Evolutionary conservation across 495 filamentous ascomycete species (phyloP), one percentile per base, ranked within the genome.

Genomic region (Neurospora sp.): DNA sequence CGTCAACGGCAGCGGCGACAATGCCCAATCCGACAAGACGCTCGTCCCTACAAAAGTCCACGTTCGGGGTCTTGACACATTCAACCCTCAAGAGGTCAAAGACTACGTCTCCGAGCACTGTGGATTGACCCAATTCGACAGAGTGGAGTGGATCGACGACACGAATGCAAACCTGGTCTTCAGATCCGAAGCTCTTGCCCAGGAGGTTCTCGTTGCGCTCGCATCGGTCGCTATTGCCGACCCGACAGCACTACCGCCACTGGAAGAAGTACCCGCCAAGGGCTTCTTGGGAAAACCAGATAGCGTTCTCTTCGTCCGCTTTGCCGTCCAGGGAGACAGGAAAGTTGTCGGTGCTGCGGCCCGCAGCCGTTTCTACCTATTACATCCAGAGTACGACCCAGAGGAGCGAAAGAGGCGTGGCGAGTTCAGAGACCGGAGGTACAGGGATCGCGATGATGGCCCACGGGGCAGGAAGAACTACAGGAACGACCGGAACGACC

Each of bases 111-210:
- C 79, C 5, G 88, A 92, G 71, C 88, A 94, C 80, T 93, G 89
- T 77, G 77, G 86, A 16, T 75, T 81, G 4, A 83, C 87, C 16
- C 76, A 79, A 7, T 87, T 91, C 39, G 79, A 84, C 31, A 87
- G 88, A 23, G 83, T 98, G 76, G 93, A 98, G 82, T 99, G 96
- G 96, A 95, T 99, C 75, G 92, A 99, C 77, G 96, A 99, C 80
- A 91, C 88, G 20, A 96, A 94, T 0, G 93, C 93, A 74, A 98
- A 97, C 76, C 80, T 97, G 40, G 79, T 95, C 60, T 99, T 94
- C 84, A 87, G 86, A 35, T 82, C 91, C 23, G 89, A 91, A n/a
- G 72, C 73, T 12, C 78, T 86, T n/a, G 95, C 95, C 1, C 77
- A 86, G 3, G 85, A 89, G 70, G 95, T 94, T 16, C 87, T 99